Conservation (phyloP, 805 yeast species). For the Blastobotrys muscicola region DNA sequence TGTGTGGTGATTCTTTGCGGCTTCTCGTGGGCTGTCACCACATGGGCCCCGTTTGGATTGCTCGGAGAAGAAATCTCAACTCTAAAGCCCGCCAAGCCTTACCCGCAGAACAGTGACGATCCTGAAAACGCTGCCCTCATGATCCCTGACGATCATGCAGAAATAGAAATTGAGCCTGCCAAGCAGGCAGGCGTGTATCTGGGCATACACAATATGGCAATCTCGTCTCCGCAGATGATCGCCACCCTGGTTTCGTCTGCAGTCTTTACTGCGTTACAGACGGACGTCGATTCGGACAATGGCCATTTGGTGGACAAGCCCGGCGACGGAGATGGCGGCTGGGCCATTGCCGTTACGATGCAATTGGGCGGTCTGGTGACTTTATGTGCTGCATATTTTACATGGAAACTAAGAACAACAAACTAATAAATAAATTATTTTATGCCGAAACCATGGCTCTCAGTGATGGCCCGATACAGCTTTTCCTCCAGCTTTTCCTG, state of each 20-base stretch:
- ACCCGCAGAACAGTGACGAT: conserved; percentile 23
- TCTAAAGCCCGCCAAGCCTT: conserved; percentile 7
- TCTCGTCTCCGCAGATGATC: conserved; percentile 32
- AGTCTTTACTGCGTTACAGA: conserved; percentile 21
- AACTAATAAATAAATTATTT: conserved; percentile 29
- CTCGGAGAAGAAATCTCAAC: conserved; percentile 39
- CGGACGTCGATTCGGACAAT: conserved; percentile 14
- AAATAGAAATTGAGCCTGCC: conserved; percentile 7
- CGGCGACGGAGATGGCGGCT: conserved; percentile 26
- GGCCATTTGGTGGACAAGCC: conserved; percentile 5
- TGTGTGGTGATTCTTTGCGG: conserved; percentile 45
- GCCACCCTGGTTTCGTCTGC: conserved; percentile 31
- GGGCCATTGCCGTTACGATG: conserved; percentile 29
- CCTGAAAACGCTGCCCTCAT: neutral
- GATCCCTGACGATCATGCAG: neutral
- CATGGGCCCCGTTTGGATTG: conserved; percentile 61
- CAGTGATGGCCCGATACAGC: conserved; percentile 59
- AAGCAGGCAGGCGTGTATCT: conserved; percentile 30
- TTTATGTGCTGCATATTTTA: conserved; percentile 24
- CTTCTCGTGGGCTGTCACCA: conserved; percentile 56
- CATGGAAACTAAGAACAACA: neutral
- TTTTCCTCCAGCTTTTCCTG: conserved; percentile 48
- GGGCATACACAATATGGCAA: conserved; percentile 32
- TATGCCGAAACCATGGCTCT: conserved; percentile 81
- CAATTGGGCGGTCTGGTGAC: conserved; percentile 31